Base-by-base conservation (phyloP, 2,329 filamentous ascomycete species). In the Ophiocordyceps polyrhachis-furcata region DNA sequence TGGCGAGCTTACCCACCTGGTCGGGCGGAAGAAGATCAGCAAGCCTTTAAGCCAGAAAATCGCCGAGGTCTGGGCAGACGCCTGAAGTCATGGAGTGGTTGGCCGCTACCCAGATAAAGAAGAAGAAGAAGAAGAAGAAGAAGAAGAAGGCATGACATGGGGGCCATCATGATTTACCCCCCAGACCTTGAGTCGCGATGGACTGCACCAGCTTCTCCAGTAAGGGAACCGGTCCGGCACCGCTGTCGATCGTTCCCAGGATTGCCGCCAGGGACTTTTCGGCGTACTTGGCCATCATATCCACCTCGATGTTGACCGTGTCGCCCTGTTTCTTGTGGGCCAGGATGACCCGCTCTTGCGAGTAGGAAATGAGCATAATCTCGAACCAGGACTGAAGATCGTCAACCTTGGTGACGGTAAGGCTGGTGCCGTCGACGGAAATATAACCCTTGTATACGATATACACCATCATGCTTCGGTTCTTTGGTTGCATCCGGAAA, bases 331-430 rank as follows among this genome's bases (percentile, higher is more conserved):
- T 69, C 73, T 95, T 95, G 44, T 67, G 69, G 2, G 83, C 84
- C 50, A 86, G 78, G 15, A 93, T 81, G 15, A 98, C 80, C 62
- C 83, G 83, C 63, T 89, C 85, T 67, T 96, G 91, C 12, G 91
- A 95, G 63, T 98, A 98, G 9, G 83, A 76, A 60, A 98, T 95
- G 49, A 98, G 70, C 91, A 98, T 98, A 43, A 98, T 82, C 72
- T 96, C 91, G 75, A 81, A 95, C 61, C 86, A 93, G 40, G 81
- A 79, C 51, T 77, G 74, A 4, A 58, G 71, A 61, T 95, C 89
- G 55, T 89, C 67, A 28, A 96, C 89, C 52, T 75, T 73, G 2
- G 89, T 96, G 2, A 98, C 74, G 0, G 91, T 98, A 68, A 98
- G 67, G 58, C 88, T 95, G 21, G 91, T 89, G 5, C 91, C 91